A percentile compares a stretch with the other conserved stretches of the same genome.
Conservation (phyloP, 257 asterid species). For the Knoxia roxburghii region DNA sequence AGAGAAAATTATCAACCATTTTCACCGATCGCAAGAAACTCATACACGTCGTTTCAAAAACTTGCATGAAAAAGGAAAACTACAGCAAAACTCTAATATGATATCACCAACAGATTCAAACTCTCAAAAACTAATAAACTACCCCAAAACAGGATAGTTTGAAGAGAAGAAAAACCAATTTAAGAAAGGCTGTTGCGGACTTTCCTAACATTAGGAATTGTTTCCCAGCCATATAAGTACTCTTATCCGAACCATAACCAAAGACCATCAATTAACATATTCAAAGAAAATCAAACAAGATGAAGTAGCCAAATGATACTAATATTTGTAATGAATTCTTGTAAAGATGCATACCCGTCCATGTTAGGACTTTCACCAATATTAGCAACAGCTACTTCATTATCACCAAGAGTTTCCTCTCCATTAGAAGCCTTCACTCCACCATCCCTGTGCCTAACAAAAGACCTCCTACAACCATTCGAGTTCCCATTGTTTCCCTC, state of each 20-base stretch:
- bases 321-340: neutral
- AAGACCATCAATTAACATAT: neutral
- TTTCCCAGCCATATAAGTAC: neutral
- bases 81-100: neutral
- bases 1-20: neutral
- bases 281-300: neutral
- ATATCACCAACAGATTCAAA: neutral
- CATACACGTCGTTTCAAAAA: neutral
- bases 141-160: neutral
- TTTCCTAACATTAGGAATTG: neutral
- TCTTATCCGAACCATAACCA: neutral
- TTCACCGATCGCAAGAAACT: neutral
- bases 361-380: neutral
- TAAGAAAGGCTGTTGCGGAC: neutral
- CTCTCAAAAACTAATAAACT: neutral
- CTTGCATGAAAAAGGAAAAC: neutral
- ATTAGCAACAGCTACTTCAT: neutral
- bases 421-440: neutral
- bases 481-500: neutral
- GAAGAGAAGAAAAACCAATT: neutral
- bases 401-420: neutral
- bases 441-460: neutral
- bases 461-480: neutral
- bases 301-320: neutral
- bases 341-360: slow-evolving; percentile 6